Base-by-base conservation (phyloP, 768 basidiomycete species). In the Amanita brunnescens region DNA sequence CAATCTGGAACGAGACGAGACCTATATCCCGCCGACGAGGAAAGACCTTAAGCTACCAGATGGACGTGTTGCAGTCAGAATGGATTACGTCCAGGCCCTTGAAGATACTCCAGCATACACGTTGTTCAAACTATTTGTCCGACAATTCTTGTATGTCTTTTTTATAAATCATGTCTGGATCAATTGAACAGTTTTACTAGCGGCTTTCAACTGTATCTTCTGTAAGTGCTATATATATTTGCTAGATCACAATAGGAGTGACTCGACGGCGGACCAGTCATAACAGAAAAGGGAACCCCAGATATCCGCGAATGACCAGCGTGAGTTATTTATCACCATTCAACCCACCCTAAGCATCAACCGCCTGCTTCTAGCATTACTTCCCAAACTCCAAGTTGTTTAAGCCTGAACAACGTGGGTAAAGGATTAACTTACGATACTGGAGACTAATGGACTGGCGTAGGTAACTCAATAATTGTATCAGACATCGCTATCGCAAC, bases 1-100 rank as follows among this genome's bases (percentile, higher is more conserved):
- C 50, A 64, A 72, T 52, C 75, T 87, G 56, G 84, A 84, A 48
- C 73, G 83, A 8, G 87, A 90, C 54, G 85, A 89, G 65, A 87
- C 85, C 24, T 85, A 78, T 52, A 72, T 85, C 21, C 83, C 81
- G 26, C 67, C 68, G 7, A 72, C 70, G 6, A 59, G 67, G 21
- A 67, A 63, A 38, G 67, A 71, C 40, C 68, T 74, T 54, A 67
- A 68, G 48, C 67, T 79, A 33, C 75, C 76, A 0, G 65, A 74
- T 34, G 70, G 69, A 9, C 63, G 61, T 35, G 59, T 70, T 20
- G 71, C 75, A 3, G 68, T 71, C 2, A 56, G 59, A 18, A 64
- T 70, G 64, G 70, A 77, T 53, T 77, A 78, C 54, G 58, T 55
- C 14, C 72, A 78, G 30, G 58, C 75, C 13, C 63, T 80, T 13